Percentiles rank a stretch among this genome's conserved stretches.
Evolutionary conservation across 1,284 basidiomycete genomes (phyloP).

Genomic region (Tylopilus sp.): DNA sequence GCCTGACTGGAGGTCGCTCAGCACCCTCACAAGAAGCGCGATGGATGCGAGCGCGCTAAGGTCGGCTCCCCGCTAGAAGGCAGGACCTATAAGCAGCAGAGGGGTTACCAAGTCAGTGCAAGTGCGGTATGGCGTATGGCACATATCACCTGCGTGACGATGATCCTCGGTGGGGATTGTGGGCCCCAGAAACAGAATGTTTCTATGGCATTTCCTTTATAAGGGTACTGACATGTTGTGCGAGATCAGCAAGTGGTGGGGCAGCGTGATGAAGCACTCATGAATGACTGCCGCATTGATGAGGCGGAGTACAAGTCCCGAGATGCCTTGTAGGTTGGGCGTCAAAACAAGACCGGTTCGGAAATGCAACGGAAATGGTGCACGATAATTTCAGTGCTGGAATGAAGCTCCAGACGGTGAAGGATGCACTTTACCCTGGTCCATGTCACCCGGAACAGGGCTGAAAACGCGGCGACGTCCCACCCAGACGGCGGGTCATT

Average conservation of each 20-base stretch:
- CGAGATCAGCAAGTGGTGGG: constrained; percentile 24
- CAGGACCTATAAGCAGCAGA: constrained; percentile 26
- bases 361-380: constrained; percentile 30
- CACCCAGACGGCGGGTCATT: constrained; percentile 11
- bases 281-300: constrained; percentile 28
- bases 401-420: constrained; percentile 19
- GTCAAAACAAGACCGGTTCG: constrained; percentile 20
- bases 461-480: constrained; percentile 11
- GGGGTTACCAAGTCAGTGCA: constrained; percentile 14
- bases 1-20: constrained; percentile 53
- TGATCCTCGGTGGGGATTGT: constrained; percentile 33
- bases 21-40: constrained; percentile 71
- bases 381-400: constrained; percentile 17
- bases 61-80: constrained; percentile 63
- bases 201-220: constrained; percentile 31
- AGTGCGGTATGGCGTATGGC: constrained; percentile 16
- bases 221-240: constrained; percentile 21
- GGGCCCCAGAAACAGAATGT: constrained; percentile 28
- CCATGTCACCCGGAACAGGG: constrained; percentile 11
- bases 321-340: constrained; percentile 15
- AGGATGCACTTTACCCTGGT: constrained; percentile 8
- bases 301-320: constrained; percentile 30
- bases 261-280: constrained; percentile 14
- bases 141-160: constrained; percentile 32
- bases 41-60: constrained; percentile 66